phyloP scores from a whole-genome alignment of 164 flowering plant genomes.

The Brasenia schreberi region DNA sequence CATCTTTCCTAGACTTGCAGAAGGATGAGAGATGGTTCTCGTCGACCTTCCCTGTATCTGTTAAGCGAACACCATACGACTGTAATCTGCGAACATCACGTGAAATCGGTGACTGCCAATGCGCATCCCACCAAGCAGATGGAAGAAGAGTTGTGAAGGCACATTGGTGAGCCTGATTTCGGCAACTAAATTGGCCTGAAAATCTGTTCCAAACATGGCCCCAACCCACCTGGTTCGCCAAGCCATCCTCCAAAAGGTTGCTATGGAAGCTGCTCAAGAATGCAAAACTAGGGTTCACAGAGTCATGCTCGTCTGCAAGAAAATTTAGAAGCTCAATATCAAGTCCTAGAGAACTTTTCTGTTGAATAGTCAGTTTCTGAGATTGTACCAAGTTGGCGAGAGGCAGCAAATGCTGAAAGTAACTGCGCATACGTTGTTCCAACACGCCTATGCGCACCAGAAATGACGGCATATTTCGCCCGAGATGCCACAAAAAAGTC shows the following conservation, averaged over 20 bases:
- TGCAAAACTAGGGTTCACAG: slow-evolving; percentile 24
- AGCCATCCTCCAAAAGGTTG: slow-evolving; percentile 53
- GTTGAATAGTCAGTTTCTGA: not conserved
- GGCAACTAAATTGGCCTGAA: slow-evolving; percentile 88
- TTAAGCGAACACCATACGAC: slow-evolving; percentile 50
- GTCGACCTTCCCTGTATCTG: slow-evolving; percentile 55
- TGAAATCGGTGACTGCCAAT: slow-evolving; percentile 82
- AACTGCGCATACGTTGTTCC: slow-evolving; percentile 98
- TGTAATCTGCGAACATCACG: slow-evolving; percentile 59
- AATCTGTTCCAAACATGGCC: slow-evolving; percentile 97
- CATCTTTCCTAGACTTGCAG: slow-evolving; percentile 38
- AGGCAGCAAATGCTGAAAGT: slow-evolving; percentile 86
- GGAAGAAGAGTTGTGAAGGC: slow-evolving; percentile 84
- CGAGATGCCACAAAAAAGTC: slow-evolving; percentile 95
- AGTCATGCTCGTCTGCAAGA: not conserved
- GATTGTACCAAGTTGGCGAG: slow-evolving; percentile 45
- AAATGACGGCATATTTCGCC: slow-evolving; percentile 69
- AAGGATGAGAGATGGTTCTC: slow-evolving; percentile 29
- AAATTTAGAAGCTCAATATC: not conserved
- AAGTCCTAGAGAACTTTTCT: not conserved
- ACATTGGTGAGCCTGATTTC: slow-evolving; percentile 55
- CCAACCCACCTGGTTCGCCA: slow-evolving; percentile 76
- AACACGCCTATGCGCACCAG: slow-evolving; percentile 91
- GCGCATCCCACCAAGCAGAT: slow-evolving; percentile 95
- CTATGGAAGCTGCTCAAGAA: slow-evolving; percentile 94